These are phyloP conservation scores for Coemansia reversa DNA, from an alignment of 192 early-diverging fungal species.

Conservation along the genomic window DNA sequence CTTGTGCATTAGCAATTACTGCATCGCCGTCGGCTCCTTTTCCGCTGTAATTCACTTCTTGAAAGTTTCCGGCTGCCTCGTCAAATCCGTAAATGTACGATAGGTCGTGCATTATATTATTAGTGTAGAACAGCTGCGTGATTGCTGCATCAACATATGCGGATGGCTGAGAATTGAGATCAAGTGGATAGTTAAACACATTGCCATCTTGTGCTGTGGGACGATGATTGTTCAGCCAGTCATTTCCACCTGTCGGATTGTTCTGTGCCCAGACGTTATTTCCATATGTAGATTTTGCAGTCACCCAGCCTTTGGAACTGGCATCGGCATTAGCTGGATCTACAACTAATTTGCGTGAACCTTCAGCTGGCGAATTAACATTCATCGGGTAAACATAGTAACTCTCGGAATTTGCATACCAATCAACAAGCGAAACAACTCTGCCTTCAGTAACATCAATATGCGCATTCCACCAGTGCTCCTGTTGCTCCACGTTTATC, in stretches of 20 bases:
- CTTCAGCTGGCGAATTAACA: conserved; percentile 74
- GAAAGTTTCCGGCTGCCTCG: conserved; percentile 95
- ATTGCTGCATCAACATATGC: conserved; percentile 79
- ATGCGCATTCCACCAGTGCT: conserved; percentile 81
- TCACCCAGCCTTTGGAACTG: conserved; percentile 87
- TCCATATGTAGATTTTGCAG: conserved; percentile 62
- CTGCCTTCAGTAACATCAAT: conserved; percentile 62
- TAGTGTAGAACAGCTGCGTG: conserved; percentile 90
- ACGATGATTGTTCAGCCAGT: conserved; percentile 81
- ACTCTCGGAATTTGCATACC: conserved; percentile 71
- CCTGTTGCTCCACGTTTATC: conserved; percentile 74
- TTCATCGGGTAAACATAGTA: conserved; percentile 86
- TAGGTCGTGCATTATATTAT: conserved; percentile 89
- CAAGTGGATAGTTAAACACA: conserved; percentile 72
- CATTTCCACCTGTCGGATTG: conserved; percentile 72
- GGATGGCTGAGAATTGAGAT: conserved; percentile 64
- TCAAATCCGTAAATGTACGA: conserved; percentile 87
- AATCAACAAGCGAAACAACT: conserved; percentile 75
- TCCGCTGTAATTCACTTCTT: conserved; percentile 79
- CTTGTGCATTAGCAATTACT: conserved; percentile 92
- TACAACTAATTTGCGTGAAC: conserved; percentile 57
- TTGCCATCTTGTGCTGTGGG: conserved; percentile 22
- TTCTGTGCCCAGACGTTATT: conserved; percentile 97
- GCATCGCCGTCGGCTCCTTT: conserved; percentile 76
- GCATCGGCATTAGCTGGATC: conserved; percentile 60